Evolutionary conservation across 139 green algal species (phyloP), one percentile per base, ranked within the genome.

Genomic region (Chlamydomonas eustigma): DNA sequence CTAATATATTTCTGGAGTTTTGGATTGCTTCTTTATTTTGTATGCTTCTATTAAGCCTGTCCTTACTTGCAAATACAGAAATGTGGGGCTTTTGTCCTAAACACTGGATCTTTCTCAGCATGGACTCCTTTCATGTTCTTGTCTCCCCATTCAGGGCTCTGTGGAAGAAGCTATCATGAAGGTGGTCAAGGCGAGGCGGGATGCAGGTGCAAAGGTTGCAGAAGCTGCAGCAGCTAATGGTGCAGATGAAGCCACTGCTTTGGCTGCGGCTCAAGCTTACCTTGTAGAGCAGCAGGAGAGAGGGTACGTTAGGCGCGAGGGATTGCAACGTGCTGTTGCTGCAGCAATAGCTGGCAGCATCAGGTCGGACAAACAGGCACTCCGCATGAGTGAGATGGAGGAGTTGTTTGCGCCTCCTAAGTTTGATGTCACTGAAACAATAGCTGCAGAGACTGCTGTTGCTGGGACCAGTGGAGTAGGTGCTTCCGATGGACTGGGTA

Each of bases 141-240:
- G 5, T 37, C 63, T 28, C 6, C 63, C 18, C 5, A 12, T 25
- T 25, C n/a, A 74, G 66, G 66, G 35, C 66, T 74, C 66, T 39
- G 35, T 74, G 35, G 66, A 74, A 35, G 66, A 74, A 35, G 35
- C 5, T 6, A 74, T 74, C 24, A 50, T 74, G 33, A 44, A 74
- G 66, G 66, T 74, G 35, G 30, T 31, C 63, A 70, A 70, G 25
- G n/a, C 25, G 24, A 58, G 44, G 44, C 12, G 44, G 44, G 44
- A 12, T 28, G 44, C 44, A 58, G 44, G 44, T 12, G 44, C 44
- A 58, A 12, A 18, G 44, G 44, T 18, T 12, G 44, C 44, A 12
- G 44, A 18, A 28, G 12, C 18, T 12, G 44, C 12, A 18, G 44
- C 44, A 18, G 44, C 44, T 12, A 12, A 58, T 12, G 44, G 44